A percentile compares a stretch with the other conserved stretches of the same genome.
These are phyloP conservation scores for Ophiostoma himal-ulmi DNA, from an alignment of 2,329 filamentous ascomycete species.

Conservation along the genomic window DNA sequence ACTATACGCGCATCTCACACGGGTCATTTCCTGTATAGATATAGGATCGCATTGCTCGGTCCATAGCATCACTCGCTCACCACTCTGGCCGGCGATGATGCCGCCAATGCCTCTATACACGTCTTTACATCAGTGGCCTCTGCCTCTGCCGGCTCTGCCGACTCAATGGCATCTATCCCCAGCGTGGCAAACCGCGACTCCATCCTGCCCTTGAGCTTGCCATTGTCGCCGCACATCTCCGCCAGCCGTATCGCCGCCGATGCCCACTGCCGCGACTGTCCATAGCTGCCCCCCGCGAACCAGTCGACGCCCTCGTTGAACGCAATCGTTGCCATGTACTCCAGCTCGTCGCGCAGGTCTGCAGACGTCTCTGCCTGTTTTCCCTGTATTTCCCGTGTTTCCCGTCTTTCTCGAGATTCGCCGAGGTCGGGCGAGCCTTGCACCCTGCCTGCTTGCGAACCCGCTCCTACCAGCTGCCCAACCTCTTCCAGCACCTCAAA, in stretches of 20 bases:
- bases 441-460: neutral
- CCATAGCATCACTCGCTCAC: neutral
- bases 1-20: too few species aligned
- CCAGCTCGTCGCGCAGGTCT: slow-evolving; percentile 50
- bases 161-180: slow-evolving; percentile 28
- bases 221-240: slow-evolving; percentile 51
- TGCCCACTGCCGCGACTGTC: slow-evolving; percentile 55
- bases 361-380: too few species aligned
- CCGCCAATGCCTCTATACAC: too few species aligned
- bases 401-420: neutral
- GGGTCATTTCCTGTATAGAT: too few species aligned
- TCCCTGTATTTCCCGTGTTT: too few species aligned
- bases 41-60: too few species aligned
- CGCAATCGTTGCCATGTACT: slow-evolving; percentile 65
- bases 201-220: slow-evolving; percentile 41
- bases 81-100: neutral
- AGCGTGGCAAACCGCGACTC: slow-evolving; percentile 42
- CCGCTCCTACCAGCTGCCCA: slow-evolving; percentile 43
- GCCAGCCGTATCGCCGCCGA: slow-evolving; percentile 58
- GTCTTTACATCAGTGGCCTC: neutral
- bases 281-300: slow-evolving; percentile 51
- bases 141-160: neutral
- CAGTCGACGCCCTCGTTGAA: slow-evolving; percentile 68
- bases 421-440: slow-evolving; percentile 46
- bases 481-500: slow-evolving; percentile 61